phyloP scores from a whole-genome alignment of 2,329 filamentous ascomycete genomes.

The Colletotrichum eleusines region DNA sequence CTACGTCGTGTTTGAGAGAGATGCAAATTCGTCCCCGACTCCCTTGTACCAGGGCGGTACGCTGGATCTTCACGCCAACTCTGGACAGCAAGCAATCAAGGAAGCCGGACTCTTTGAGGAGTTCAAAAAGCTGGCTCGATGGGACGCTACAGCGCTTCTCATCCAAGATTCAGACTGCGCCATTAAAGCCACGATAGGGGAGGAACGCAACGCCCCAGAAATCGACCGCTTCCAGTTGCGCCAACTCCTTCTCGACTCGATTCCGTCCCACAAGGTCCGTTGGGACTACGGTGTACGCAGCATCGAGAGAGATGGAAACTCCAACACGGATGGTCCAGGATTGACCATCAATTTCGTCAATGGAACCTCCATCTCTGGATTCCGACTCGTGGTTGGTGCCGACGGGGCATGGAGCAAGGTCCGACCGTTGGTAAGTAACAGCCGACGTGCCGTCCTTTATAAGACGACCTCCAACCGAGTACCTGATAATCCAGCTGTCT shows the following conservation, averaged over 20 bases:
- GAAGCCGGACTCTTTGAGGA: slow-evolving; percentile 58
- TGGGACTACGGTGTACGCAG: slow-evolving; percentile 48
- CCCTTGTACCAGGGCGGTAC: slow-evolving; percentile 52
- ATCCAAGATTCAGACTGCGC: slow-evolving; percentile 8
- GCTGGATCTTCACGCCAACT: slow-evolving; percentile 62
- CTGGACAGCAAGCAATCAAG: slow-evolving; percentile 59
- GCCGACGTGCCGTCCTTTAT: no score
- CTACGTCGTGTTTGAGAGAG: slow-evolving; percentile 53
- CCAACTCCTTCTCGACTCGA: slow-evolving; percentile 49
- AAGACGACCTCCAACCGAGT: no score
- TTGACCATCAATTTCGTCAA: slow-evolving; percentile 12
- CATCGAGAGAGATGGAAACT: neutral
- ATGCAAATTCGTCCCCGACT: slow-evolving; percentile 21
- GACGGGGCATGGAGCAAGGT: slow-evolving; percentile 35
- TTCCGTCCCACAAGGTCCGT: slow-evolving; percentile 50
- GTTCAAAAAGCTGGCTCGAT: slow-evolving; percentile 55
- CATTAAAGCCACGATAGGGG: slow-evolving; percentile 27
- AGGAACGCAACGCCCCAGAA: slow-evolving; percentile 50
- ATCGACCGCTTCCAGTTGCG: slow-evolving; percentile 53
- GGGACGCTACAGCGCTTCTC: slow-evolving; percentile 41
- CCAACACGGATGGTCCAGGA: no score
- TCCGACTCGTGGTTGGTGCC: slow-evolving; percentile 25
- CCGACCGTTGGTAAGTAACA: slow-evolving; percentile 12
- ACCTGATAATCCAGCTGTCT: neutral
- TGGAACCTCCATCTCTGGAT: slow-evolving; percentile 14